phyloP scores from a whole-genome alignment of 768 basidiomycete genomes.

The Lactarius hengduanensis region DNA sequence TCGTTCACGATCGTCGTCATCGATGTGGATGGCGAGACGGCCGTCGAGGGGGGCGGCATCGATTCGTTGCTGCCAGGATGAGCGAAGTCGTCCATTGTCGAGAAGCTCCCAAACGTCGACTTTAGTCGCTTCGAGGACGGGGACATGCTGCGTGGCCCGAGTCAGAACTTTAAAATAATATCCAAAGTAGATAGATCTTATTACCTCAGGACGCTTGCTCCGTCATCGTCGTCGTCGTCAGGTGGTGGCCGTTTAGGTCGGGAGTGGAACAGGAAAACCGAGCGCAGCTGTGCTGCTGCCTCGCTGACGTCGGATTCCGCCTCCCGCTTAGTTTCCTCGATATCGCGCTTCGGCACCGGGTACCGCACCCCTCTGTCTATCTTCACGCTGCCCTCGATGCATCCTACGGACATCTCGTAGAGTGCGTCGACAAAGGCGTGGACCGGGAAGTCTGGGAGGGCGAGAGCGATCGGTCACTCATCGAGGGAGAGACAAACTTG shows the following conservation, averaged over 20 bases:
- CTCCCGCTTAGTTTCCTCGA: constrained; percentile 22
- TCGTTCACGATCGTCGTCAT: constrained; percentile 22
- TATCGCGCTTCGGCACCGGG: constrained; percentile 24
- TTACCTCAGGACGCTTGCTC: constrained; percentile 24
- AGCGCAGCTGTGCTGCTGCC: constrained; percentile 21
- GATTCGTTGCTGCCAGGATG: constrained; percentile 2
- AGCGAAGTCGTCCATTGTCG: constrained; percentile 11
- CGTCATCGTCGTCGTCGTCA: constrained; percentile 28
- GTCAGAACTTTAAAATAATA: background rate
- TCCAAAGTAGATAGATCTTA: constrained; percentile 2
- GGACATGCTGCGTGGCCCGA: constrained; percentile 11
- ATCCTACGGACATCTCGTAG: constrained; percentile 20
- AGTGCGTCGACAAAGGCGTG: constrained; percentile 22
- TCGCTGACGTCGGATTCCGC: constrained; percentile 20
- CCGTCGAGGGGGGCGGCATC: constrained; percentile 22
- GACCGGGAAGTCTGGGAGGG: constrained; percentile 23
- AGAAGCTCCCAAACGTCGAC: constrained; percentile 22
- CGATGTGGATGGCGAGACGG: constrained; percentile 24
- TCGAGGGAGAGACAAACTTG: background rate
- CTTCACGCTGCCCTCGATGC: constrained; percentile 21
- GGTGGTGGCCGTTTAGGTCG: constrained; percentile 28
- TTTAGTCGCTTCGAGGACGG: constrained; percentile 28
- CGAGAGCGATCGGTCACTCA: background rate
- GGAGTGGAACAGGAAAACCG: constrained; percentile 21
- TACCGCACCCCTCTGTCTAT: constrained; percentile 24